These are phyloP conservation scores for Stagonosporopsis chrysanthemi DNA, from an alignment of 2,329 filamentous ascomycete species.

Conservation along the genomic window DNA sequence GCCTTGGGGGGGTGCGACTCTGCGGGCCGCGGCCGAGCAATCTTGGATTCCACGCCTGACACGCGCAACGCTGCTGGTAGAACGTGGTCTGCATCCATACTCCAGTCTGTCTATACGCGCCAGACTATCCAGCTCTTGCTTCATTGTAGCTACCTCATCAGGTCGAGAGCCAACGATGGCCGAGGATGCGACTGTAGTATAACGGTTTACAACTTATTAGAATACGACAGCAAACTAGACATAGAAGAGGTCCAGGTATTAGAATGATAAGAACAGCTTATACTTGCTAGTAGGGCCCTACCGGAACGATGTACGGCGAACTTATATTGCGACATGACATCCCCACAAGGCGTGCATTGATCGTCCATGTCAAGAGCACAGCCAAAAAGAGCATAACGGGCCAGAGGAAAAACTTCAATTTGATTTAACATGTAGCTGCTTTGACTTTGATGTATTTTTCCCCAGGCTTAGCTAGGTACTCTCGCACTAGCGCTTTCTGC, in stretches of 20 bases:
- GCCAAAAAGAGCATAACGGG: too few relatives aligned
- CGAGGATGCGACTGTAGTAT: background rate
- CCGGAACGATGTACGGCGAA: background rate
- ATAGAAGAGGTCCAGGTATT: background rate
- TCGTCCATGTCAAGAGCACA: background rate
- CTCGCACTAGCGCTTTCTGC: slow-evolving; percentile 8
- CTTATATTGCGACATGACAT: slow-evolving; percentile 5
- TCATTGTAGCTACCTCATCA: background rate
- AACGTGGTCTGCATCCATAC: background rate
- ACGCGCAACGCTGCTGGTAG: background rate
- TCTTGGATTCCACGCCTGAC: background rate
- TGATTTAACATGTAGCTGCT: background rate
- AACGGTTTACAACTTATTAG: background rate
- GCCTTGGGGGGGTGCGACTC: too few relatives aligned
- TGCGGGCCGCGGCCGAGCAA: too few relatives aligned
- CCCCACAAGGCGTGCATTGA: slow-evolving; percentile 7
- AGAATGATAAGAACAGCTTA: background rate
- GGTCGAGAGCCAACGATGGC: background rate
- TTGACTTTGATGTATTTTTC: slow-evolving; percentile 4
- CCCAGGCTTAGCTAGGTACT: slow-evolving; percentile 8
- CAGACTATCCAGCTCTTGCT: background rate
- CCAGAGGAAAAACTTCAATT: background rate
- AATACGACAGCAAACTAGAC: background rate
- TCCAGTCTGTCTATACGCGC: background rate
- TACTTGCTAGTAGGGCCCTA: background rate